phyloP scores from a whole-genome alignment of 768 basidiomycete species.

The Sporobolomyces phaffii region DNA sequence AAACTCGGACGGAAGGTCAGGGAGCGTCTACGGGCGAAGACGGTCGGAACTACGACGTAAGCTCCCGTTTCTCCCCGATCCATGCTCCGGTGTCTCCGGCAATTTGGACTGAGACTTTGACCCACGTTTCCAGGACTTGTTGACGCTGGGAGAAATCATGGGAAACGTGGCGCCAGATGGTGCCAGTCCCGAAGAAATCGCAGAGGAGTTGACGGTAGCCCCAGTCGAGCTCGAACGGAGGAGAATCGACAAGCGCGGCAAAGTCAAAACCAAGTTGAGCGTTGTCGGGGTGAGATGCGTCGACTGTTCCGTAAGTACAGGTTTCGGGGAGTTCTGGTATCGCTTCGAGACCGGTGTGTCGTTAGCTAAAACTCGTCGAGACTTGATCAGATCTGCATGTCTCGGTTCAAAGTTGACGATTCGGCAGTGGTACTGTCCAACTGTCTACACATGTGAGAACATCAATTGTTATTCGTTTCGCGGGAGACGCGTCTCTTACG shows the following conservation, averaged over 20 bases:
- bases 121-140: conserved; percentile 35
- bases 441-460: conserved; percentile 32
- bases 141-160: conserved; percentile 34
- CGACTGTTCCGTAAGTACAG: conserved; percentile 31
- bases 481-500: no score
- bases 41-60: conserved; percentile 27
- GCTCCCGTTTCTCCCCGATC: not conserved
- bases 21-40: not conserved
- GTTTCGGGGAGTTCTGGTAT: no score
- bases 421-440: conserved; percentile 33
- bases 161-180: conserved; percentile 21
- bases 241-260: conserved; percentile 33
- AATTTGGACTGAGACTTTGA: no score
- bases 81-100: not conserved
- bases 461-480: no score
- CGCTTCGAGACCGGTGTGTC: no score
- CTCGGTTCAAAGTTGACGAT: conserved; percentile 34
- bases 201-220: conserved; percentile 30
- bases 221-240: conserved; percentile 31
- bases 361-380: no score
- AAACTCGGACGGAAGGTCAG: not conserved
- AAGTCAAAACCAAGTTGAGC: conserved; percentile 37
- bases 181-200: conserved; percentile 18
- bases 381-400: conserved; percentile 34
- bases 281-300: conserved; percentile 28